Evolutionary conservation across 495 filamentous ascomycete genomes (phyloP).

Genomic region (Lentithecium fluviatile): DNA sequence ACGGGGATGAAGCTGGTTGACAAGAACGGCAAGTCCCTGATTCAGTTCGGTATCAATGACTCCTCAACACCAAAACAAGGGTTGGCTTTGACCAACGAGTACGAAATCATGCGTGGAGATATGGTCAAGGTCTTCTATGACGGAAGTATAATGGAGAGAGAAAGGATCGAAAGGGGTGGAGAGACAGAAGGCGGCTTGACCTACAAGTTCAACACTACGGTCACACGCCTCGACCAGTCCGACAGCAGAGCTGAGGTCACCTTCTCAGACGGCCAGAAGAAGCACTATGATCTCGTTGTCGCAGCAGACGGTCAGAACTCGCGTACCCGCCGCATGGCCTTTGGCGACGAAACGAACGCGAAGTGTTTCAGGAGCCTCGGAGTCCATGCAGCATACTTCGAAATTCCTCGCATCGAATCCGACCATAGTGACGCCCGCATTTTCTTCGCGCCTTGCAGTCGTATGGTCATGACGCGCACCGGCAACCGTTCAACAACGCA

Average conservation of each 20-base stretch:
- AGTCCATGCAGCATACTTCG: slow-evolving; percentile 30
- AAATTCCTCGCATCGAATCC: slow-evolving; percentile 31
- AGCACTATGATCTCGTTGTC: slow-evolving; percentile 33
- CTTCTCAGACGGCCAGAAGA: slow-evolving; percentile 28
- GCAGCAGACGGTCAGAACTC: slow-evolving; percentile 36
- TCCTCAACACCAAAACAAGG: slow-evolving; percentile 31
- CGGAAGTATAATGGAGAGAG: slow-evolving; percentile 35
- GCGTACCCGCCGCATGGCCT: slow-evolving; percentile 14
- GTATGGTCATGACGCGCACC: slow-evolving; percentile 45
- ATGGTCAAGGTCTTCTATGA: slow-evolving; percentile 44
- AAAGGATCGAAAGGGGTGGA: background rate
- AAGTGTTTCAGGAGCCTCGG: slow-evolving; percentile 10
- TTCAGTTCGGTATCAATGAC: slow-evolving; percentile 42
- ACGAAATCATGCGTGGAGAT: slow-evolving; percentile 52
- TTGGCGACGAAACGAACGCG: slow-evolving; percentile 6
- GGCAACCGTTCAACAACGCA: slow-evolving; percentile 43
- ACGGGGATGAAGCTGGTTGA: slow-evolving; percentile 45
- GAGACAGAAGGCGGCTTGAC: slow-evolving; percentile 22
- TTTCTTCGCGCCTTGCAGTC: slow-evolving; percentile 40
- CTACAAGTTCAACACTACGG: slow-evolving; percentile 42
- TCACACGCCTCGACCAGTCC: slow-evolving; percentile 22
- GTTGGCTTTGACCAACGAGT: slow-evolving; percentile 46
- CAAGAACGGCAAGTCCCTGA: slow-evolving; percentile 26
- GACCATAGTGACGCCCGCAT: slow-evolving; percentile 44
- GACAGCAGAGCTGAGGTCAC: slow-evolving; percentile 23